Conservation (phyloP, 2,329 filamentous ascomycete species). For the Cladophialophora exuberans region DNA sequence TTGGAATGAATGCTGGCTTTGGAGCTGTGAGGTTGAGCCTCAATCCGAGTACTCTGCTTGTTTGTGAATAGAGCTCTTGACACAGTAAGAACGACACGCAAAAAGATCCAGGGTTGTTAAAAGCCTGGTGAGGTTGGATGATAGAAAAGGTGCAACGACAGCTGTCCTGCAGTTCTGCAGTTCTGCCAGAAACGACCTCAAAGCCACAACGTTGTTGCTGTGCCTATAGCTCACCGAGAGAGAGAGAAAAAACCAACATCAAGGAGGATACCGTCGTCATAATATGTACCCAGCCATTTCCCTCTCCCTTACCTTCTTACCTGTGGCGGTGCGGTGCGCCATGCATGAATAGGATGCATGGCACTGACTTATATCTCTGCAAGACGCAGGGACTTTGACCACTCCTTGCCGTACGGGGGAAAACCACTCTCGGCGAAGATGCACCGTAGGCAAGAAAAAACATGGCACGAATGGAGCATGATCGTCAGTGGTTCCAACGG, state of each 20-base stretch:
- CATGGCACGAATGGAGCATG: conserved; percentile 4
- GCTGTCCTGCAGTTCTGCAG: too few relatives aligned
- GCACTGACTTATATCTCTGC: not conserved
- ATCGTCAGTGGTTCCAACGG: not conserved
- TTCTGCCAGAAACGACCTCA: too few relatives aligned
- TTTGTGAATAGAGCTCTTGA: too few relatives aligned
- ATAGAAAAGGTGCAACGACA: too few relatives aligned
- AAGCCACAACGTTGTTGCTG: not conserved
- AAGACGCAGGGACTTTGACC: conserved; percentile 7
- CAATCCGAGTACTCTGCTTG: too few relatives aligned
- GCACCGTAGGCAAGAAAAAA: conserved; percentile 7
- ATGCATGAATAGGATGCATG: too few relatives aligned
- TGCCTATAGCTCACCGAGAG: not conserved
- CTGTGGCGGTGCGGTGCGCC: conserved; percentile 8
- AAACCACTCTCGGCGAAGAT: not conserved
- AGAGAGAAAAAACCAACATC: not conserved
- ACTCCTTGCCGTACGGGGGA: not conserved
- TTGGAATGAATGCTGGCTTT: not conserved
- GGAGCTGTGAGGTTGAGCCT: too few relatives aligned
- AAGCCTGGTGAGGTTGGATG: too few relatives aligned
- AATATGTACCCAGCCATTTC: conserved; percentile 3
- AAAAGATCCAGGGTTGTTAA: too few relatives aligned
- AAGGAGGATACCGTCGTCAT: conserved; percentile 4
- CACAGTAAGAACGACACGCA: too few relatives aligned
- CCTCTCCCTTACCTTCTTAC: not conserved